These are phyloP conservation scores for Dendrocalamus sinicus DNA, from an alignment of 176 grass and related monocot genomes.

Conservation along the genomic window DNA sequence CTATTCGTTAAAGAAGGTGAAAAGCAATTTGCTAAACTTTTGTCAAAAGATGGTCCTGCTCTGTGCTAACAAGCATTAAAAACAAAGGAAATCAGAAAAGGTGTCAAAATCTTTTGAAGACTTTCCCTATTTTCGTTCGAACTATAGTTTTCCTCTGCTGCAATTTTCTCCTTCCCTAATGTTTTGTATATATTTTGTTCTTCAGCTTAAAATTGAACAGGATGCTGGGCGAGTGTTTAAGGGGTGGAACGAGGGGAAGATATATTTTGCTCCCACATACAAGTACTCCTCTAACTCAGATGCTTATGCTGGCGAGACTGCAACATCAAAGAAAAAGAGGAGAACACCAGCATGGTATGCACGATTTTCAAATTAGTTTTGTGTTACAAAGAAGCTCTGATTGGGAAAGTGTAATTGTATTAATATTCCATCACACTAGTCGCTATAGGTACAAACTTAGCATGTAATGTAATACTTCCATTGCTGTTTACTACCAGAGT, in stretches of 20 bases:
- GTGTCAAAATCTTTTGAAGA: background rate
- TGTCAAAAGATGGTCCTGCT: background rate
- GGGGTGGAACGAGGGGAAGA: constrained; percentile 86
- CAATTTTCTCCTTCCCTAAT: background rate
- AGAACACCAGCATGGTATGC: constrained; percentile 79
- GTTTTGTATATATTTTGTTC: constrained; percentile 26
- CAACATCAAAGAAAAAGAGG: constrained; percentile 64
- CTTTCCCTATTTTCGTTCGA: background rate
- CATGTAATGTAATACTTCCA: background rate
- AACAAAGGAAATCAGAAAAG: constrained; percentile 15
- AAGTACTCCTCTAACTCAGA: constrained; percentile 85
- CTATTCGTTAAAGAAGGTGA: background rate
- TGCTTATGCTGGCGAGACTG: constrained; percentile 64
- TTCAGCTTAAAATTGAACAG: constrained; percentile 77
- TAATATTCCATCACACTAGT: background rate
- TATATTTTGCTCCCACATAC: constrained; percentile 90
- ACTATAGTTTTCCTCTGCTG: constrained; percentile 2
- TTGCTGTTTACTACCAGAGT: constrained; percentile 7
- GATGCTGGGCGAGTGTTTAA: constrained; percentile 58
- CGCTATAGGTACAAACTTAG: background rate
- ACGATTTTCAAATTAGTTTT: constrained; percentile 10
- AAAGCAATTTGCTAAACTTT: background rate
- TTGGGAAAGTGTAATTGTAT: background rate
- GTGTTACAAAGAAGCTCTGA: background rate
- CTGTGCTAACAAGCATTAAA: background rate